Evolutionary conservation across 768 basidiomycete species (phyloP).

Genomic region (Imleria badia): DNA sequence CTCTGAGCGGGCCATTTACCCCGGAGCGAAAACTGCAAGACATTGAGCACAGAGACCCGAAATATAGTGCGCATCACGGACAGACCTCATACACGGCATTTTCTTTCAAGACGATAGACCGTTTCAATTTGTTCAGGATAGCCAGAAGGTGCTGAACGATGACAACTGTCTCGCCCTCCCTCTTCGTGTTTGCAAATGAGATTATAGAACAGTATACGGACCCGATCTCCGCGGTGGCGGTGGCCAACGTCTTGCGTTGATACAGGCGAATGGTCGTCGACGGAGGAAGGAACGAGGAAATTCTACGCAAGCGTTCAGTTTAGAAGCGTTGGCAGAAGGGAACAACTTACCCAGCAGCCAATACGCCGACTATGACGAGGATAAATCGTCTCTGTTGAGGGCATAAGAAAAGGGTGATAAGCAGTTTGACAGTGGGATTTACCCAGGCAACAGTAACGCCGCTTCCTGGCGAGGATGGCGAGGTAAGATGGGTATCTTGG

Average conservation of each 20-base stretch:
- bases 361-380: conserved; percentile 68
- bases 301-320: conserved; percentile 35
- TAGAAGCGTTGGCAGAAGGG: not conserved
- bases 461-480: conserved; percentile 51
- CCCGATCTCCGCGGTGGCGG: conserved; percentile 66
- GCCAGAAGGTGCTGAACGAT: conserved; percentile 68
- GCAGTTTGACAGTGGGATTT: conserved; percentile 8
- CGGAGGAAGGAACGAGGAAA: conserved; percentile 68
- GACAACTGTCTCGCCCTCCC: conserved; percentile 47
- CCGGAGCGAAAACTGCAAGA: conserved; percentile 64
- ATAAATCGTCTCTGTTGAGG: conserved; percentile 57
- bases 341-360: conserved; percentile 68
- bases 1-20: conserved; percentile 81
- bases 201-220: conserved; percentile 74
- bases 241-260: conserved; percentile 68
- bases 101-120: conserved; percentile 51
- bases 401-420: not conserved
- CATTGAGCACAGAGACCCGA: not conserved
- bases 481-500: conserved; percentile 50
- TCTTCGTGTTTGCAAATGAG: conserved; percentile 62
- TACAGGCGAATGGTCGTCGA: conserved; percentile 72
- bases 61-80: not conserved
- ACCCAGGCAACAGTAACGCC: conserved; percentile 75
- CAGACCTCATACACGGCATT: conserved; percentile 69
- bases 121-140: conserved; percentile 68